phyloP scores from a whole-genome alignment of 1,284 basidiomycete genomes.

The Trametes hirsuta region DNA sequence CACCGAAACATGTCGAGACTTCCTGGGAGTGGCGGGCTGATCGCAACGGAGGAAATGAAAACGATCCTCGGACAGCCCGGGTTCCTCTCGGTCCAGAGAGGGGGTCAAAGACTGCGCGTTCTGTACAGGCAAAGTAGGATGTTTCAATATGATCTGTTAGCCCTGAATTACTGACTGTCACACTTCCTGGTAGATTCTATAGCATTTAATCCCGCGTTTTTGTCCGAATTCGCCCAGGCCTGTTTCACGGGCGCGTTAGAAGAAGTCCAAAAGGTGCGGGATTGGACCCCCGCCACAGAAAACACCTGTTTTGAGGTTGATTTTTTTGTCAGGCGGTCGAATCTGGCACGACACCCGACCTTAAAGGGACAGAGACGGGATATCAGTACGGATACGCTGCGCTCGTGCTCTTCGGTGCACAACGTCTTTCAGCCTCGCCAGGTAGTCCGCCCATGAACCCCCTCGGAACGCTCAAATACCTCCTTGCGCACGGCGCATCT shows the following conservation, averaged over 20 bases:
- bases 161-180: too few relatives aligned
- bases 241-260: slow-evolving; percentile 42
- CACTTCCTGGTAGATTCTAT: not conserved
- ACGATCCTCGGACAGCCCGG: too few relatives aligned
- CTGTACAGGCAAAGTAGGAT: too few relatives aligned
- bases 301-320: not conserved
- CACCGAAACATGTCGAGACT: too few relatives aligned
- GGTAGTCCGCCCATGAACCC: slow-evolving; percentile 27
- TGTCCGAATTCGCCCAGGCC: slow-evolving; percentile 38
- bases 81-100: too few relatives aligned
- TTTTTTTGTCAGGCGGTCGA: slow-evolving; percentile 39
- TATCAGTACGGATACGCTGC: slow-evolving; percentile 51
- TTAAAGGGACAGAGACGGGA: slow-evolving; percentile 47
- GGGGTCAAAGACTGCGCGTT: too few relatives aligned
- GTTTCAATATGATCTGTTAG: too few relatives aligned
- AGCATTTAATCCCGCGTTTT: not conserved
- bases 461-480: slow-evolving; percentile 42
- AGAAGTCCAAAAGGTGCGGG: slow-evolving; percentile 36
- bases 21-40: too few relatives aligned
- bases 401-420: slow-evolving; percentile 47
- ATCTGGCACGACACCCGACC: slow-evolving; percentile 43
- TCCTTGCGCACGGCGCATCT: slow-evolving; percentile 47
- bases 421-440: slow-evolving; percentile 34
- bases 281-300: not conserved
- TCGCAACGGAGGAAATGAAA: too few relatives aligned